These are phyloP conservation scores for Lepidium sativum DNA, from an alignment of 345 rosid species.

Conservation along the genomic window DNA sequence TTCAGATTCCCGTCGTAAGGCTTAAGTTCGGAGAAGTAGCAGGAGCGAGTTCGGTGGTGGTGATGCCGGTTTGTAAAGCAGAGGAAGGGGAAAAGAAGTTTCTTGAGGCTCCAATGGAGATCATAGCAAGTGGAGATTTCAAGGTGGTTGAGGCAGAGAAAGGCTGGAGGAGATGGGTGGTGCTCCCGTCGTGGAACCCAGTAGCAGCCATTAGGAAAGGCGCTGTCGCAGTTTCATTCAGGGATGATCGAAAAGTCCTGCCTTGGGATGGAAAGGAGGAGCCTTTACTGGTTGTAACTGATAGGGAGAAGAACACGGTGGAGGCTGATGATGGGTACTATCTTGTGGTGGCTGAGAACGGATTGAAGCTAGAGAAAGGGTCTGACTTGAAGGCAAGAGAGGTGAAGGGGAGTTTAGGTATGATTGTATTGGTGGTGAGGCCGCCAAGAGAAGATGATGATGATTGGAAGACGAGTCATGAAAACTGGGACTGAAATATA, in stretches of 20 bases:
- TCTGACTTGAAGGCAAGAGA: constrained; percentile 44
- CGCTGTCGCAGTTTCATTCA: constrained; percentile 65
- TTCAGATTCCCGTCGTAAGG: constrained; percentile 66
- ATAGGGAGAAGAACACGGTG: constrained; percentile 52
- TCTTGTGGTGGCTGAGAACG: constrained; percentile 40
- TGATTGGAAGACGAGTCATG: constrained; percentile 42
- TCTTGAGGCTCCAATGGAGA: constrained; percentile 57
- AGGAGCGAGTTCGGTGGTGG: constrained; percentile 52
- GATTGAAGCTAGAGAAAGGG: constrained; percentile 71
- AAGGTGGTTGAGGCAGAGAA: constrained; percentile 70
- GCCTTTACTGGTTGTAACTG: constrained; percentile 59
- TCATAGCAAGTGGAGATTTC: constrained; percentile 51
- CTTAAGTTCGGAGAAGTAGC: constrained; percentile 71
- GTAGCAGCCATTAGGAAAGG: constrained; percentile 35
- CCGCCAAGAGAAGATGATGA: constrained; percentile 63
- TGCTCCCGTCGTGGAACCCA: constrained; percentile 67
- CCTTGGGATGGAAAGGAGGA: constrained; percentile 86
- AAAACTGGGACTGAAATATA: constrained; percentile 62
- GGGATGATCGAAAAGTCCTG: constrained; percentile 52
- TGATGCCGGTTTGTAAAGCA: constrained; percentile 70
- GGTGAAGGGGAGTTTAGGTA: constrained; percentile 45
- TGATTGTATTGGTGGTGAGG: constrained; percentile 66
- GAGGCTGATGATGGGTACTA: constrained; percentile 57
- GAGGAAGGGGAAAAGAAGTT: constrained; percentile 44
- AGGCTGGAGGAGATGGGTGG: constrained; percentile 88